A percentile compares a stretch with the other conserved stretches of the same genome.
Conservation (phyloP, 257 asterid species). For the Jacaranda mimosifolia region DNA sequence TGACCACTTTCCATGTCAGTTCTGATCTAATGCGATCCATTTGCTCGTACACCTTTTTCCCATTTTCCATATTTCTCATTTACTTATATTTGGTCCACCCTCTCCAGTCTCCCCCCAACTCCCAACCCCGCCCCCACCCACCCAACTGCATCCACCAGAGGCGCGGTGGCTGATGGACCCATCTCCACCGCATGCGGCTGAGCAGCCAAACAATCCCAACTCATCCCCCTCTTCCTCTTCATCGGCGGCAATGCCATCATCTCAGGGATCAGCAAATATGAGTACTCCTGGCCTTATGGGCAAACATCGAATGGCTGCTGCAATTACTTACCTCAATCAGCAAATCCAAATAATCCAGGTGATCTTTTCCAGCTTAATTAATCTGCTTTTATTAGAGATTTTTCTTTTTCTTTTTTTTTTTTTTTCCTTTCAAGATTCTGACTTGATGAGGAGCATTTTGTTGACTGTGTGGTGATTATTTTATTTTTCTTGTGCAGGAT, state of each 20-base stretch:
- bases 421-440: background rate
- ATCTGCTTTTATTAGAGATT: background rate
- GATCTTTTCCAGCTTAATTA: background rate
- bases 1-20: conserved; percentile 45
- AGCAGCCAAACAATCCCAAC: conserved; percentile 36
- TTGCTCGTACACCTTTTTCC: background rate
- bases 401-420: background rate
- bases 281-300: conserved; percentile 48
- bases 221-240: conserved; percentile 42
- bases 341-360: conserved; percentile 67
- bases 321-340: conserved; percentile 65
- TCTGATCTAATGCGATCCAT: conserved; percentile 2
- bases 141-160: conserved; percentile 6
- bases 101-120: background rate
- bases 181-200: conserved; percentile 49
- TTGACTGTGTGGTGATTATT: background rate
- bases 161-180: conserved; percentile 50
- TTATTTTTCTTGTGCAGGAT: conserved; percentile 50
- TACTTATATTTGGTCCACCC: background rate
- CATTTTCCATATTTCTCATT: background rate
- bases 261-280: conserved; percentile 24
- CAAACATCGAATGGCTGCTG: conserved; percentile 65
- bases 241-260: conserved; percentile 28
- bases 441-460: background rate
- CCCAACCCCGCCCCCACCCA: background rate